A percentile compares a stretch with the other conserved stretches of the same genome.
These are phyloP conservation scores for Anisogramma anomala DNA, from an alignment of 2,329 filamentous ascomycete genomes.

Conservation along the genomic window DNA sequence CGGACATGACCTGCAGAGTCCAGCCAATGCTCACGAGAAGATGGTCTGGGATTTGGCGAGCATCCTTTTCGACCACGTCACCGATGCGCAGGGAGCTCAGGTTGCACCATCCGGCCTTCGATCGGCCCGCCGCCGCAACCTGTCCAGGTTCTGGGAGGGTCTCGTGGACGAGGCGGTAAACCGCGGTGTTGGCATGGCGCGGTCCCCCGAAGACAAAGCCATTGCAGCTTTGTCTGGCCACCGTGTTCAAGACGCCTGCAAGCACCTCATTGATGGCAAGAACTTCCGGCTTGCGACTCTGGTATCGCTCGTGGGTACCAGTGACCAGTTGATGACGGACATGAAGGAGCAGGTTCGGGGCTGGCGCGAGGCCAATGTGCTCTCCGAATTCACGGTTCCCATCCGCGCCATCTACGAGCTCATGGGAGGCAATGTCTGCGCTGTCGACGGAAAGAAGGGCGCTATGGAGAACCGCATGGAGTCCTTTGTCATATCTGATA, in stretches of 20 bases:
- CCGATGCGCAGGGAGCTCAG: slow-evolving; percentile 21
- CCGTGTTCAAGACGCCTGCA: slow-evolving; percentile 72
- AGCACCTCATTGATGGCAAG: slow-evolving; percentile 59
- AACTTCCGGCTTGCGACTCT: slow-evolving; percentile 79
- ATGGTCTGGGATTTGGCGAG: slow-evolving; percentile 77
- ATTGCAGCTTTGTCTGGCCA: slow-evolving; percentile 69
- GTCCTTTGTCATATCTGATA: slow-evolving; percentile 70
- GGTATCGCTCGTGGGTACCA: slow-evolving; percentile 68
- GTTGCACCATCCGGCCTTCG: slow-evolving; percentile 9
- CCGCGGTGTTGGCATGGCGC: slow-evolving; percentile 44
- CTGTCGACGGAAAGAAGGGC: slow-evolving; percentile 64
- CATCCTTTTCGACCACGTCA: slow-evolving; percentile 69
- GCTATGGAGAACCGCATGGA: slow-evolving; percentile 69
- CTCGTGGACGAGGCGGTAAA: slow-evolving; percentile 51
- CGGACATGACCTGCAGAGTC: slow-evolving; percentile 22
- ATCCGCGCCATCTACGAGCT: slow-evolving; percentile 84
- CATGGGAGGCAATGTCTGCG: slow-evolving; percentile 74
- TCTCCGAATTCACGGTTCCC: slow-evolving; percentile 76
- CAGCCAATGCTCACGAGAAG: slow-evolving; percentile 47
- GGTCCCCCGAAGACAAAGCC: slow-evolving; percentile 68
- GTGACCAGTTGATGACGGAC: slow-evolving; percentile 56
- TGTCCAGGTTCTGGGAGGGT: slow-evolving; percentile 56
- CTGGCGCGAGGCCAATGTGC: slow-evolving; percentile 72
- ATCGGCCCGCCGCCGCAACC: slow-evolving; percentile 44
- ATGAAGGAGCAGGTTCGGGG: slow-evolving; percentile 70